Base-by-base conservation (phyloP, 306 rosid genomes). In the Gillenia trifoliata region DNA sequence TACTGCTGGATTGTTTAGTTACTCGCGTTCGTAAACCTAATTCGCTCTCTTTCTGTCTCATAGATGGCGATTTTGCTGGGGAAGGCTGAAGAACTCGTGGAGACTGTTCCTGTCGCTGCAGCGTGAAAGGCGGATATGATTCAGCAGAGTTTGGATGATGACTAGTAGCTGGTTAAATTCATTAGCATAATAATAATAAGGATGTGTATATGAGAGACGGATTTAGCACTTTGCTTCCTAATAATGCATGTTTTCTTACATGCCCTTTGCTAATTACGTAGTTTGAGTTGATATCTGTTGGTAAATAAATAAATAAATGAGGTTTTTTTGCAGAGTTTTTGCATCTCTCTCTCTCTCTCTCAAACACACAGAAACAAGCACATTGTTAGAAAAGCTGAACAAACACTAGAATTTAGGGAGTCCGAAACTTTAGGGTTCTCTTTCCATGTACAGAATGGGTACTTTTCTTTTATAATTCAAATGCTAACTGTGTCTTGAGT, bases 11-110 rank as follows among this genome's bases (percentile, higher is more conserved):
- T 40, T 40, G 22, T 55, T 29, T 55, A n/a, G 4, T 8, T 23
- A 23, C 11, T 56, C 11, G 16, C 1, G 25, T 23, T 41, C 47
- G 4, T 11, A 56, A 56, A 9, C 15, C 16, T 7, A 3, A 26
- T 69, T 75, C 28, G 60, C 70, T 34, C n/a, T 49, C 41, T 23
- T 8, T 78, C 70, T 34, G 66, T 73, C 54, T 19, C 71, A 41
- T 78, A 91, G 97, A 72, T 89, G 72, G 87, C 63, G 70, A 87
- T 89, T 83, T 16, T 83, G 77, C 81, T 91, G 71, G 84, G 76
- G 61, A 79, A 76, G 60, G 83, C 85, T 57, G 79, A 61, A n/a
- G 73, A 70, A 64, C 60, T 56, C 10, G 83, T 79, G 41, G 74
- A 76, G 77, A 79, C 19, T 47, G 78, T 62, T 76, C 30, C 59